A percentile compares a stretch with the other conserved stretches of the same genome.
Evolutionary conservation across 202 grass and related monocot species (phyloP).

Genomic region (Brachypodium distachyon): DNA sequence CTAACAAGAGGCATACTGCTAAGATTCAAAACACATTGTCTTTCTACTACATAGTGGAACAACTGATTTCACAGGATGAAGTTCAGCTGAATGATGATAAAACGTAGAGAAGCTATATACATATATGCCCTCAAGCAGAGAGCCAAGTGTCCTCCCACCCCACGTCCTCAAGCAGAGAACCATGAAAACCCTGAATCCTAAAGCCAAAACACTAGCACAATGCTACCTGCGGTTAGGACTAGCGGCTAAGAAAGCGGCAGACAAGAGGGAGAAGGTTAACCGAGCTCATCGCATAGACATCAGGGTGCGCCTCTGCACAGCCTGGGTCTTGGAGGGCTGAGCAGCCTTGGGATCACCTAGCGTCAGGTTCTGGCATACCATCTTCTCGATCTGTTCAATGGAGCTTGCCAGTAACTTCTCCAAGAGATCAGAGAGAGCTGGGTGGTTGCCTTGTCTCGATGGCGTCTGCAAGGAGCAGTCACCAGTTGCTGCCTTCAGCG

Average conservation of each 20-base stretch:
- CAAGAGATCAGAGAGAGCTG: conserved; percentile 16
- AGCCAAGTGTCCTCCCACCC: background rate
- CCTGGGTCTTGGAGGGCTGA: conserved; percentile 37
- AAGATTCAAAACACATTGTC: background rate
- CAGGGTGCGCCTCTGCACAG: conserved; percentile 36
- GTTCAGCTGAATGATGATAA: background rate
- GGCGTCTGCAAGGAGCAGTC: conserved; percentile 29
- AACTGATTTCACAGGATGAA: background rate
- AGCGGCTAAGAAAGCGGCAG: conserved; percentile 25
- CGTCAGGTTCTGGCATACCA: conserved; percentile 43
- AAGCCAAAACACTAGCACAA: conserved; percentile 1
- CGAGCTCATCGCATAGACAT: conserved; percentile 70
- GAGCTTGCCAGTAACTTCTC: conserved; percentile 46
- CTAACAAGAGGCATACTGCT: background rate
- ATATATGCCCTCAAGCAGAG: conserved; percentile 29
- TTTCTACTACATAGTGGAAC: background rate
- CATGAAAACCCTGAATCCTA: background rate
- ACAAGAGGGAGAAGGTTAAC: background rate
- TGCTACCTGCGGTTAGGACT: background rate
- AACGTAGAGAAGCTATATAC: background rate
- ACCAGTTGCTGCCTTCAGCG: background rate
- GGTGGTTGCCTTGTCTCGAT: conserved; percentile 18
- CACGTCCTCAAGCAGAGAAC: conserved; percentile 39
- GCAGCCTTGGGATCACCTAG: conserved; percentile 15
- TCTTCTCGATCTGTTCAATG: conserved; percentile 66